A percentile compares a stretch with the other conserved stretches of the same genome.
Evolutionary conservation across 179 eudicot genomes (phyloP).

Genomic region (Patellifolia procumbens): DNA sequence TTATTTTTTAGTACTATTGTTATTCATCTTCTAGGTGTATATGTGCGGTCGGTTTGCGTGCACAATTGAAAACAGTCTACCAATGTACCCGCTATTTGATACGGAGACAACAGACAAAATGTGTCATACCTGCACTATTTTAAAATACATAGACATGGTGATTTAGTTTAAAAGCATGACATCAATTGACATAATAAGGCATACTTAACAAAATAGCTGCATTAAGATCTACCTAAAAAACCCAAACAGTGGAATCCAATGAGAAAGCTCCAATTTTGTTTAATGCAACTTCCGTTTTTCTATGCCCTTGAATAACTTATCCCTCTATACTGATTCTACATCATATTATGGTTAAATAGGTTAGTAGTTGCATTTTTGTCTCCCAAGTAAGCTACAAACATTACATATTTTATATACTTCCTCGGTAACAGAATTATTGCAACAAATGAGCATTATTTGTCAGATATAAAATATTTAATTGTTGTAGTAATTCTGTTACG

Average conservation of each 20-base stretch:
- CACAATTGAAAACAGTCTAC: not conserved
- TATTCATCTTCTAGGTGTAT: not conserved
- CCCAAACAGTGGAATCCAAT: not conserved
- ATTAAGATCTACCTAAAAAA: constrained; percentile 14
- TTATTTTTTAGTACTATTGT: too few species aligned
- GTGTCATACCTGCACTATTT: not conserved
- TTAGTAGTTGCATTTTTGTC: constrained; percentile 10
- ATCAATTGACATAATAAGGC: not conserved
- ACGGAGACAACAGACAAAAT: constrained; percentile 11
- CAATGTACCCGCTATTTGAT: constrained; percentile 9
- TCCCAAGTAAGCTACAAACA: not conserved
- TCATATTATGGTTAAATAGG: not conserved
- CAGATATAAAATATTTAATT: too few species aligned
- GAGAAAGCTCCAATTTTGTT: not conserved
- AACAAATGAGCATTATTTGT: too few species aligned
- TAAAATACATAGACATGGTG: not conserved
- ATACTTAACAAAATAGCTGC: constrained; percentile 10
- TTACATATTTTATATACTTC: not conserved
- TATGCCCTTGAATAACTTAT: not conserved
- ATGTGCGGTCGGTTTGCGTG: constrained; percentile 5
- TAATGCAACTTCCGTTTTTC: not conserved
- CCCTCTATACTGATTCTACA: not conserved
- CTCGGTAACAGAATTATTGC: too few species aligned
- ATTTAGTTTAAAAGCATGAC: not conserved
- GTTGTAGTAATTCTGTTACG: too few species aligned